phyloP scores from a whole-genome alignment of 2,329 filamentous ascomycete genomes.

The Colletotrichum sp. region DNA sequence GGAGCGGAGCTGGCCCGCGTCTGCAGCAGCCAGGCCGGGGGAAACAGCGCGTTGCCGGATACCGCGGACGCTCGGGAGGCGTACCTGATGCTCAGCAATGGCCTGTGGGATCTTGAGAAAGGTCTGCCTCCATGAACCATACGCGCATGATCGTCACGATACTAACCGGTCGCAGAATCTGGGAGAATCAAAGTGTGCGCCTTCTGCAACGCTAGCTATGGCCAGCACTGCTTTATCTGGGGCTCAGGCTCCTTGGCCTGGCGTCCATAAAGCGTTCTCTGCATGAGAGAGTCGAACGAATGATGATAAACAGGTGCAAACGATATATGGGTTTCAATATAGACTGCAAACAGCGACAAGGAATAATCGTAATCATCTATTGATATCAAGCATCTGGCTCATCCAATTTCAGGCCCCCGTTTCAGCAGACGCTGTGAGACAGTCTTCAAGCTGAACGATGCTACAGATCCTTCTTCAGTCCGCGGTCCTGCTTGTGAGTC shows the following conservation, averaged over 20 bases:
- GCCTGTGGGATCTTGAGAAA: neutral
- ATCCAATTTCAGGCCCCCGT: neutral
- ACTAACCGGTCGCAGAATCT: neutral
- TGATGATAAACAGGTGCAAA: neutral
- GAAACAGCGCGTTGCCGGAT: neutral
- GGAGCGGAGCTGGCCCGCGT: neutral
- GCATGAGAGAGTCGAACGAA: neutral
- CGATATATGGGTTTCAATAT: neutral
- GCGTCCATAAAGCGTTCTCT: neutral
- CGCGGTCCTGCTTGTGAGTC: constrained; percentile 88
- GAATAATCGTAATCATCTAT: neutral
- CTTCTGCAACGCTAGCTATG: constrained; percentile 2
- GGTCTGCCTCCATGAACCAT: neutral
- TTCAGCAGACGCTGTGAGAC: neutral
- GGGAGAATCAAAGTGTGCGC: neutral
- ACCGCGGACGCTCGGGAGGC: neutral
- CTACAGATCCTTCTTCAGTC: constrained; percentile 65
- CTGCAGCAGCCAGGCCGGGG: neutral
- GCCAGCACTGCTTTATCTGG: neutral
- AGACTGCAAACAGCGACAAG: neutral
- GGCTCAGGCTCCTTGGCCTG: neutral
- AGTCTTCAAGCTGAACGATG: neutral
- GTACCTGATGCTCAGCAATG: neutral
- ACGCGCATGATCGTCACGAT: neutral
- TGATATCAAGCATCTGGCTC: neutral